A percentile compares a stretch with the other conserved stretches of the same genome.
phyloP scores from a whole-genome alignment of 306 rosid genomes.

The Corylus americana region DNA sequence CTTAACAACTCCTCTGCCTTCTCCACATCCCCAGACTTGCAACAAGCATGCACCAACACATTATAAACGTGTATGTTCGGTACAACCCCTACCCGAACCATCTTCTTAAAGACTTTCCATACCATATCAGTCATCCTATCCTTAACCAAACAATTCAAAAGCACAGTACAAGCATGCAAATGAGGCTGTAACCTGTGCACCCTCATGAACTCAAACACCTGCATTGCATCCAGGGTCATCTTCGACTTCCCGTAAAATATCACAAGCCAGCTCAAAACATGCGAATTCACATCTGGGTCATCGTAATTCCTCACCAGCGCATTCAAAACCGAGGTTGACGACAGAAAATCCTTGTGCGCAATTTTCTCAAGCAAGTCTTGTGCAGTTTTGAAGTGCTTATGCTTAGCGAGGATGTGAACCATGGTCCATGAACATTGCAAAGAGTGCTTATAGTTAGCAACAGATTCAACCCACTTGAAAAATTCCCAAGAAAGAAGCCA shows the following conservation, averaged over 20 bases:
- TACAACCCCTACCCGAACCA: slow-evolving; percentile 55
- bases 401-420: slow-evolving; percentile 61
- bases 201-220: slow-evolving; percentile 79
- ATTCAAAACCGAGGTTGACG: slow-evolving; percentile 71
- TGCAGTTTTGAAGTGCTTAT: slow-evolving; percentile 60
- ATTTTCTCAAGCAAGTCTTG: slow-evolving; percentile 72
- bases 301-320: slow-evolving; percentile 46
- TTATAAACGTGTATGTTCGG: slow-evolving; percentile 70
- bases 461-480: slow-evolving; percentile 74
- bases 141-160: slow-evolving; percentile 72
- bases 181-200: slow-evolving; percentile 54
- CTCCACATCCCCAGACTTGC: slow-evolving; percentile 71
- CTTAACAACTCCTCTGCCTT: slow-evolving; percentile 58
- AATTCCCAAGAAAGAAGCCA: slow-evolving; percentile 50
- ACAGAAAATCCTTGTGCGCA: slow-evolving; percentile 60
- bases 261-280: slow-evolving; percentile 88
- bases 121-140: slow-evolving; percentile 59
- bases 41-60: slow-evolving; percentile 82
- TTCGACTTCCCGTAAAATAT: slow-evolving; percentile 55
- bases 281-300: slow-evolving; percentile 65
- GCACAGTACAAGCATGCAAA: slow-evolving; percentile 81
- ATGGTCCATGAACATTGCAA: slow-evolving; percentile 77
- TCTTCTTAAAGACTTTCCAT: slow-evolving; percentile 69
- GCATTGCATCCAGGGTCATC: slow-evolving; percentile 72
- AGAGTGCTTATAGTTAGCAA: slow-evolving; percentile 62